phyloP scores from a whole-genome alignment of 2,329 filamentous ascomycete species.

The Xylariaceae sp. region DNA sequence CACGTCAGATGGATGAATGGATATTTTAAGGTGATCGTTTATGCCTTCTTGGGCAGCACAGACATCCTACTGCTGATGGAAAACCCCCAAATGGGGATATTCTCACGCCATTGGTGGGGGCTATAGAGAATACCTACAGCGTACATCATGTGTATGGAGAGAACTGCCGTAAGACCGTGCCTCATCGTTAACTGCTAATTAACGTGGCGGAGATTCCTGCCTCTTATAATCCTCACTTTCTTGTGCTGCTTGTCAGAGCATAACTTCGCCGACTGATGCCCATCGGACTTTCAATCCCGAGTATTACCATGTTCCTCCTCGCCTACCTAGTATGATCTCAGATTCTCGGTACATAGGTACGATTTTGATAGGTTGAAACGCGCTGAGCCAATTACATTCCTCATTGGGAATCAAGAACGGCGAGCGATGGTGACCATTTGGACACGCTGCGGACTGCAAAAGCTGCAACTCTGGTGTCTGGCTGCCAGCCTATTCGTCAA shows the following conservation, averaged over 20 bases:
- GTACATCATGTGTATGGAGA: no score
- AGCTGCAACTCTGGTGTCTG: no score
- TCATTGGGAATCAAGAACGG: constrained; percentile 2
- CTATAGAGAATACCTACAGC: no score
- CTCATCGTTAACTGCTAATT: neutral
- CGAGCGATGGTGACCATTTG: neutral
- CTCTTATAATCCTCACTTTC: no score
- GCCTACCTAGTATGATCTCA: no score
- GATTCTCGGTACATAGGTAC: no score
- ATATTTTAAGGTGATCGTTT: constrained; percentile 26
- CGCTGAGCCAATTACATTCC: constrained; percentile 13
- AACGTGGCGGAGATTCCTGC: neutral
- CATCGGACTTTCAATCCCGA: neutral
- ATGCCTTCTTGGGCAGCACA: constrained; percentile 4
- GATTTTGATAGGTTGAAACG: no score
- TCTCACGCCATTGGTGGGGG: no score
- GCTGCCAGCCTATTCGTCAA: constrained; percentile 16
- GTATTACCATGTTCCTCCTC: neutral
- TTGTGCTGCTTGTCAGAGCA: constrained; percentile 6
- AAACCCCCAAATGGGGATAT: constrained; percentile 1
- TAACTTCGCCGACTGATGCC: neutral
- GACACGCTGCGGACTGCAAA: constrained; percentile 1
- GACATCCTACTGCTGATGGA: neutral
- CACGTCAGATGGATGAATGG: constrained; percentile 20
- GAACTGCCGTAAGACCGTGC: neutral